phyloP scores from a whole-genome alignment of 441 rosid genomes.

The Gossypium gossypioides region DNA sequence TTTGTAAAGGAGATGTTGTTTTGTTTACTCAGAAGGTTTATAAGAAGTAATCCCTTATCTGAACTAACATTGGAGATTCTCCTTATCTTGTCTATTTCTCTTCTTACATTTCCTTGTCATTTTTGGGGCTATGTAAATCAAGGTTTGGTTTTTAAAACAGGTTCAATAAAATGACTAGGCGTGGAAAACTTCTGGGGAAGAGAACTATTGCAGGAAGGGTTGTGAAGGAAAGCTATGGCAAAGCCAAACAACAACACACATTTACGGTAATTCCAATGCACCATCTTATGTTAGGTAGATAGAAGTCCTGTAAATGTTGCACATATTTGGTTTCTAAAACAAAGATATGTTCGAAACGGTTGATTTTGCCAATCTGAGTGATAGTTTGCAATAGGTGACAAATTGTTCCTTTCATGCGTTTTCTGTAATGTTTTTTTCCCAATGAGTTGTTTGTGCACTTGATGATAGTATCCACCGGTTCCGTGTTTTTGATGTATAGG shows the following conservation, averaged over 20 bases:
- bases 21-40: constrained; percentile 51
- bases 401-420: neutral
- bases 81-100: constrained; percentile 3
- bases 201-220: constrained; percentile 59
- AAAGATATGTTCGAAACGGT: neutral
- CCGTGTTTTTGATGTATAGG: constrained; percentile 25
- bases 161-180: constrained; percentile 31
- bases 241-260: constrained; percentile 65
- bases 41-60: constrained; percentile 29
- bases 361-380: neutral
- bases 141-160: constrained; percentile 24
- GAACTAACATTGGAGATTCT: neutral
- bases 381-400: neutral
- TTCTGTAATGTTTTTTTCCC: neutral
- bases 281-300: constrained; percentile 1
- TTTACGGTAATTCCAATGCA: constrained; percentile 39
- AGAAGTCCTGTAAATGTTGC: neutral
- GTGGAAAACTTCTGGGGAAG: constrained; percentile 35
- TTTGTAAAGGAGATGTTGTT: constrained; percentile 50
- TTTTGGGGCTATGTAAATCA: constrained; percentile 2
- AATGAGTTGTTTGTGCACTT: neutral
- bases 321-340: neutral
- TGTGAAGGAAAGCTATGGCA: constrained; percentile 62
- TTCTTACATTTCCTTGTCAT: neutral
- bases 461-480: neutral